Evolutionary conservation across 371 early-diverging fungal species (phyloP).

Genomic region (Capillidium heterosporum): DNA sequence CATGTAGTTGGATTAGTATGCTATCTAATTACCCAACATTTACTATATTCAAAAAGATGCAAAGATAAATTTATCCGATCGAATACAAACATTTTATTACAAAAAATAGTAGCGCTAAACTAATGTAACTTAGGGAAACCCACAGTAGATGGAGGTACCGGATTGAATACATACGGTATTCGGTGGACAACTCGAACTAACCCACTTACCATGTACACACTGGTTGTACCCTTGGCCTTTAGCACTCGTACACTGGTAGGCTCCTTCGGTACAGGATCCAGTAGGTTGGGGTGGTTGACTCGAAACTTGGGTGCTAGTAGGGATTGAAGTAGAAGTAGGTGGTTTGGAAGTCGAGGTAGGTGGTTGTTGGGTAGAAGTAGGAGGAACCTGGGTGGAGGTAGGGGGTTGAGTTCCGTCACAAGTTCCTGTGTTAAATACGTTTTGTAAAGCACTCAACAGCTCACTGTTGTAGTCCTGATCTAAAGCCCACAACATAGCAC

Average conservation of each 20-base stretch:
- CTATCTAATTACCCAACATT: no score
- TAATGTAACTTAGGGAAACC: no score
- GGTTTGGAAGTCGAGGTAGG: neutral
- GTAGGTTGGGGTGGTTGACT: no score
- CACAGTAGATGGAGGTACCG: no score
- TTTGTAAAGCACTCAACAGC: neutral
- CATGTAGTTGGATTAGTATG: no score
- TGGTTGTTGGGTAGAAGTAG: neutral
- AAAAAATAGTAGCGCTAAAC: no score
- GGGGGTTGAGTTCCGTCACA: neutral
- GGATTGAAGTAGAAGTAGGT: neutral
- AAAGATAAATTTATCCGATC: no score
- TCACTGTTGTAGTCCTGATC: constrained; percentile 8
- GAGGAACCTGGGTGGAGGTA: no score
- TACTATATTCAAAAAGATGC: no score
- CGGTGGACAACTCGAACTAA: neutral
- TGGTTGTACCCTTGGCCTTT: neutral
- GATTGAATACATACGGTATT: neutral
- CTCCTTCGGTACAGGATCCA: neutral
- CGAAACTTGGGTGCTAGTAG: neutral
- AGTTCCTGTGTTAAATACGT: neutral
- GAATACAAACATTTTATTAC: no score
- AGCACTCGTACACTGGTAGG: neutral
- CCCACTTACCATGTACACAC: neutral
- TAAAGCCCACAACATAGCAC: constrained; percentile 42